phyloP scores from a whole-genome alignment of 2,329 filamentous ascomycete species.

The Aspergillus aculeatinus region DNA sequence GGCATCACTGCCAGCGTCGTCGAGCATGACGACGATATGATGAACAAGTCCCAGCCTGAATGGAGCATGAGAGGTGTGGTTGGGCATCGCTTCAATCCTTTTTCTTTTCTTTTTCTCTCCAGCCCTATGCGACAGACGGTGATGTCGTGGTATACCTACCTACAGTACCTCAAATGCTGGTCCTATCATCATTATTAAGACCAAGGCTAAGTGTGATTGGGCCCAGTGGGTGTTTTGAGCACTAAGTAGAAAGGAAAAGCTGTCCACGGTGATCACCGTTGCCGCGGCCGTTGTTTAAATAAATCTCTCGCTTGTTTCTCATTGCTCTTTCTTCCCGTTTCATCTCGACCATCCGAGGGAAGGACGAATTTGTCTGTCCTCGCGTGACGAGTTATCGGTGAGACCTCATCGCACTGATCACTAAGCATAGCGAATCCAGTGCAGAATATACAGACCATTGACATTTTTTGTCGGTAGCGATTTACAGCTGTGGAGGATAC shows the following conservation, averaged over 20 bases:
- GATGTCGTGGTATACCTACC: neutral
- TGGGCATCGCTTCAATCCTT: conserved; percentile 1
- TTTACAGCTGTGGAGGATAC: neutral
- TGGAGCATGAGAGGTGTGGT: neutral
- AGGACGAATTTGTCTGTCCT: neutral
- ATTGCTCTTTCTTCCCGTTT: neutral
- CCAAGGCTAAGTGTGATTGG: conserved; percentile 2
- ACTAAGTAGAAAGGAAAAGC: neutral
- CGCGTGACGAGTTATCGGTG: neutral
- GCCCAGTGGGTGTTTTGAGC: neutral
- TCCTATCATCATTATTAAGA: conserved; percentile 4
- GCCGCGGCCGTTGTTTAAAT: conserved; percentile 5
- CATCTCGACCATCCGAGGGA: neutral
- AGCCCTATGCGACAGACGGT: conserved; percentile 2
- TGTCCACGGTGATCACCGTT: conserved; percentile 2
- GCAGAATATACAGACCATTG: neutral
- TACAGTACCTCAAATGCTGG: neutral
- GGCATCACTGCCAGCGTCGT: neutral
- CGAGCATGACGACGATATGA: conserved; percentile 8
- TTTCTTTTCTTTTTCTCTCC: neutral
- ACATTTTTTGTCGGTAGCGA: neutral
- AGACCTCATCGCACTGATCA: neutral
- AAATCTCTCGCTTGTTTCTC: conserved; percentile 1
- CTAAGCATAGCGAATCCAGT: neutral
- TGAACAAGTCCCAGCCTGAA: conserved; percentile 1